These are phyloP conservation scores for Luzula sylvatica DNA, from an alignment of 176 grass and related monocot species.

Conservation along the genomic window DNA sequence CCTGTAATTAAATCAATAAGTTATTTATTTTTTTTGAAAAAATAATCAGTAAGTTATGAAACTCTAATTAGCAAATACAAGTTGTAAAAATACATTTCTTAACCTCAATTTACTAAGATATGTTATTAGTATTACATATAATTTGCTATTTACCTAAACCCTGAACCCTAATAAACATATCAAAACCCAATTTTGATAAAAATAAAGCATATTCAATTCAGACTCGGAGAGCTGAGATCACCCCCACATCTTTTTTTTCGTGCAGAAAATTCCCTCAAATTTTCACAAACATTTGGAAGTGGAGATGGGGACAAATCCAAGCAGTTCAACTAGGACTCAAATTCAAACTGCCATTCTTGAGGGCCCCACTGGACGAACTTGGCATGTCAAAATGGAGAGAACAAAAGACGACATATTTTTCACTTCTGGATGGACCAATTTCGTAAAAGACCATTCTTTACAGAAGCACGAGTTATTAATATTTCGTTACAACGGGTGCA, in stretches of 20 bases:
- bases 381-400: slow-evolving; percentile 42
- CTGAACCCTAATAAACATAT: too few relatives aligned
- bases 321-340: slow-evolving; percentile 21
- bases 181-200: too few relatives aligned
- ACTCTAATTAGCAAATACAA: too few relatives aligned
- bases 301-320: slow-evolving; percentile 28
- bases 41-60: too few relatives aligned
- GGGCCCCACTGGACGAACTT: slow-evolving; percentile 49
- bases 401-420: slow-evolving; percentile 47
- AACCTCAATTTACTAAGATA: too few relatives aligned
- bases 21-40: too few relatives aligned
- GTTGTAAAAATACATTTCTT: too few relatives aligned
- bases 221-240: too few relatives aligned
- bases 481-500: slow-evolving; percentile 49
- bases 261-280: slow-evolving; percentile 74
- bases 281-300: slow-evolving; percentile 64
- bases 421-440: slow-evolving; percentile 49
- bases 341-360: slow-evolving; percentile 44
- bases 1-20: too few relatives aligned
- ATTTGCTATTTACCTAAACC: too few relatives aligned
- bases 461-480: slow-evolving; percentile 61
- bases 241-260: slow-evolving; percentile 1
- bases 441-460: slow-evolving; percentile 58
- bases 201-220: too few relatives aligned
- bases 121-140: too few relatives aligned